Conservation (phyloP, 202 grass and related monocot genomes). For the Tripidium arundinaceum region DNA sequence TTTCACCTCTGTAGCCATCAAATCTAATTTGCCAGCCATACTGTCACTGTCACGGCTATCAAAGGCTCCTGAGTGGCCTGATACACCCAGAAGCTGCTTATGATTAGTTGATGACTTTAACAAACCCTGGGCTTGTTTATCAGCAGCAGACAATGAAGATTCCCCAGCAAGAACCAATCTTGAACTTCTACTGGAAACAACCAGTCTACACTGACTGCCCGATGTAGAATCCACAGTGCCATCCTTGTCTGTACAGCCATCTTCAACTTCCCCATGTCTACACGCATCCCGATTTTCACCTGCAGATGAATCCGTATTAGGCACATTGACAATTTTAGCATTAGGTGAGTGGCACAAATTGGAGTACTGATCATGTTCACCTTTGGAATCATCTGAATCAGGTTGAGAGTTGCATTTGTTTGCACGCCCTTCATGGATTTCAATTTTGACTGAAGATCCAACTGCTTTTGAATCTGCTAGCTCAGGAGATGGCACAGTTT, state of each 20-base stretch:
- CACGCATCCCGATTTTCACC: neutral
- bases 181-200: conserved; percentile 25
- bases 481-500: conserved; percentile 25
- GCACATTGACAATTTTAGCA: neutral
- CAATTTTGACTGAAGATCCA: conserved; percentile 29
- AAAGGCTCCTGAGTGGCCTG: conserved; percentile 5
- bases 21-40: conserved; percentile 19
- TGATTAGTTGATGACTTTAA: conserved; percentile 16
- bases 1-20: conserved; percentile 28
- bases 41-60: conserved; percentile 1
- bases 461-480: conserved; percentile 29
- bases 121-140: conserved; percentile 9
- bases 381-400: conserved; percentile 29
- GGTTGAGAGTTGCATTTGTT: conserved; percentile 13
- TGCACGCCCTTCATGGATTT: conserved; percentile 17
- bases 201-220: neutral
- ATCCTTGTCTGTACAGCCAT: conserved; percentile 13
- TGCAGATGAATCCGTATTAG: conserved; percentile 10
- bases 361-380: conserved; percentile 25
- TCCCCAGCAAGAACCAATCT: conserved; percentile 22
- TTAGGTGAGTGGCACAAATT: neutral
- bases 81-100: neutral
- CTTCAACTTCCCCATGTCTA: conserved; percentile 30
- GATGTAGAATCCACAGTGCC: conserved; percentile 5
- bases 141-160: conserved; percentile 22